Evolutionary conservation across 768 basidiomycete genomes (phyloP), one percentile per base, ranked within the genome.

Genomic region (Boletus vermiculosoides): DNA sequence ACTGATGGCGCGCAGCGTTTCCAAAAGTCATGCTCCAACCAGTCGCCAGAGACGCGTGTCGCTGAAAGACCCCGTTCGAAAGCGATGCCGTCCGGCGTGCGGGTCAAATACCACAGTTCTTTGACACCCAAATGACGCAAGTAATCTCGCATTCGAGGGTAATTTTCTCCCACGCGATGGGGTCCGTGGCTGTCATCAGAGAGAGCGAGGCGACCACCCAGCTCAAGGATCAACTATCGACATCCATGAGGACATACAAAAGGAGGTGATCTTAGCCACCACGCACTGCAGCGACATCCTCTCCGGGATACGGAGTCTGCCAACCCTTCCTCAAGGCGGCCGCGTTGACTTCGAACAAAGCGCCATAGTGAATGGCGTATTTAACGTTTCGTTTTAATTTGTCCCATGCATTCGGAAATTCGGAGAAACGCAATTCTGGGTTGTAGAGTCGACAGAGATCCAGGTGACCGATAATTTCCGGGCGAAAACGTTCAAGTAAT

Each of bases 161-260:
- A 99, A 71, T 98, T 93, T 56, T 93, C 77, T 0, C 94, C 94
- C 52, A 98, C 94, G 10, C 85, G 84, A 31, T 85, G 83, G 2
- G 93, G 89, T 0, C 92, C 94, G 66, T 99, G 97, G 51, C 94
- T 95, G 74, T 98, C 97, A 69, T 98, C 97, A 6, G 96, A 98
- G 28, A 99, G 79, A 20, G 87, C 82, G 60, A 97, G 83, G 23
- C 84, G 83, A 3, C 95, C 97, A 11, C 80, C 83, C 47, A 78
- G 71, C 42, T 78, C 67, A n/a, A 83, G 62, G 55, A 98, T 90
- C 23, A 88, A 66, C 96, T 98, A 67, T 30, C 52, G 15, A 46
- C 36, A 33, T 37, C 48, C 57, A 63, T 54, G 52, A 58, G 54
- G 49, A 56, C 45, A 55, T 31, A n/a, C 54, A 47, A 60, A 48